Percentiles rank a stretch among this genome's conserved stretches.
Evolutionary conservation across 371 early-diverging fungal species (phyloP).

Genomic region (Mortierella sp.): DNA sequence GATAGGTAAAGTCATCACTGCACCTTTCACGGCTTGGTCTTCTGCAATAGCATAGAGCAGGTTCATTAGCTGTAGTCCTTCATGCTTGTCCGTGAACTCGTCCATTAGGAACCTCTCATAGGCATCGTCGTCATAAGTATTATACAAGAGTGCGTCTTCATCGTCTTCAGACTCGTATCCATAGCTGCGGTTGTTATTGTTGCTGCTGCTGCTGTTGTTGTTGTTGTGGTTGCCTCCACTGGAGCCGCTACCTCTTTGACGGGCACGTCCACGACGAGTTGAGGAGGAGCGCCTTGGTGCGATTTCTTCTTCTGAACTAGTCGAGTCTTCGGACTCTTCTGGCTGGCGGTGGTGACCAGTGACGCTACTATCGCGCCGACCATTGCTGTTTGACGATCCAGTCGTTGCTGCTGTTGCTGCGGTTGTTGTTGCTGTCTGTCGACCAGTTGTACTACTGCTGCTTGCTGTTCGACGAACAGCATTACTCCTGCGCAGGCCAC

Average conservation of each 20-base stretch:
- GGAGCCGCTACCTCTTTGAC: too few species aligned
- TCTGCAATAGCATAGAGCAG: slow-evolving; percentile 90
- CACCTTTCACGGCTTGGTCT: slow-evolving; percentile 88
- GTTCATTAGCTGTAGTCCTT: slow-evolving; percentile 72
- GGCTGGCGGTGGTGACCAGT: background rate
- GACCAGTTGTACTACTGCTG: too few species aligned
- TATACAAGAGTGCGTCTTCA: slow-evolving; percentile 23
- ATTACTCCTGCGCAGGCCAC: slow-evolving; percentile 35
- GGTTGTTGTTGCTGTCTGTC: slow-evolving; percentile 11
- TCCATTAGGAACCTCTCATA: slow-evolving; percentile 43
- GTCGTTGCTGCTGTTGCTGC: slow-evolving; percentile 13
- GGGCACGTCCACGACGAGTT: slow-evolving; percentile 2
- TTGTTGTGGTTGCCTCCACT: background rate
- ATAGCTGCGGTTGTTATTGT: slow-evolving; percentile 2
- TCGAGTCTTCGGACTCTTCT: slow-evolving; percentile 6
- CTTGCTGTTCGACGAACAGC: slow-evolving; percentile 35
- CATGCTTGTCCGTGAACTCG: slow-evolving; percentile 52
- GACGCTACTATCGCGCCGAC: slow-evolving; percentile 22
- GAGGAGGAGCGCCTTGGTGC: background rate
- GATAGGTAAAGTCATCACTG: background rate
- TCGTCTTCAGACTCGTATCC: slow-evolving; percentile 28
- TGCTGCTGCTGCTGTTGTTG: background rate
- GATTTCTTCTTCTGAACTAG: slow-evolving; percentile 33
- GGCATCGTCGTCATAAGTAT: slow-evolving; percentile 34
- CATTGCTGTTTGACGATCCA: slow-evolving; percentile 19